Percentiles rank a stretch among this genome's conserved stretches.
Conservation (phyloP, 176 grass and related monocot genomes). For the Zea luxurians region DNA sequence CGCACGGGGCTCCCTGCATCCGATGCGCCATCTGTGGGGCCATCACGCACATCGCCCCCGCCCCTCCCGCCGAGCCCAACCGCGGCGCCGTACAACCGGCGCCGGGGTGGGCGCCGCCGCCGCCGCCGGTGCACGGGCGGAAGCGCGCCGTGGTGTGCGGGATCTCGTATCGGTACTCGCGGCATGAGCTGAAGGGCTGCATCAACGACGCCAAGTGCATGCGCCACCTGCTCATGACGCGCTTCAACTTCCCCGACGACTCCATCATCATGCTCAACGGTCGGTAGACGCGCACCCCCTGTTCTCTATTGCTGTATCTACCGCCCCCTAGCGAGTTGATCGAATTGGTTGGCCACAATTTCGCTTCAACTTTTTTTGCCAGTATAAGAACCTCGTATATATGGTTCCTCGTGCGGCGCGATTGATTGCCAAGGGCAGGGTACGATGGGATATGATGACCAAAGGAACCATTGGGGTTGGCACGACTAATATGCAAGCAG, state of each 20-base stretch:
- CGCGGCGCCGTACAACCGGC: conserved; percentile 5
- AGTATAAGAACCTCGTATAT: conserved; percentile 16
- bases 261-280: conserved; percentile 97
- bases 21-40: conserved; percentile 80
- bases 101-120: conserved; percentile 50
- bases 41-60: conserved; percentile 66
- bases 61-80: conserved; percentile 16
- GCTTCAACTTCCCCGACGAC: conserved; percentile 84
- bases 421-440: conserved; percentile 14
- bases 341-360: conserved; percentile 13
- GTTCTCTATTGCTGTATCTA: background rate
- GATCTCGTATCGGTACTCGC: conserved; percentile 85
- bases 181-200: conserved; percentile 96
- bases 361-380: conserved; percentile 15
- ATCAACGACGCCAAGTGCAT: conserved; percentile 99
- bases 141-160: conserved; percentile 93
- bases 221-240: conserved; percentile 80
- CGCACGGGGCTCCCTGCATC: conserved; percentile 74
- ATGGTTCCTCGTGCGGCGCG: background rate
- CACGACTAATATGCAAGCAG: background rate
- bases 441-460: conserved; percentile 6
- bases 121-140: conserved; percentile 73
- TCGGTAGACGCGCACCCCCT: conserved; percentile 42
- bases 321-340: background rate
- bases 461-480: conserved; percentile 3